phyloP scores from a whole-genome alignment of 1,139 yeast species.

The Zygoascus sp. region DNA sequence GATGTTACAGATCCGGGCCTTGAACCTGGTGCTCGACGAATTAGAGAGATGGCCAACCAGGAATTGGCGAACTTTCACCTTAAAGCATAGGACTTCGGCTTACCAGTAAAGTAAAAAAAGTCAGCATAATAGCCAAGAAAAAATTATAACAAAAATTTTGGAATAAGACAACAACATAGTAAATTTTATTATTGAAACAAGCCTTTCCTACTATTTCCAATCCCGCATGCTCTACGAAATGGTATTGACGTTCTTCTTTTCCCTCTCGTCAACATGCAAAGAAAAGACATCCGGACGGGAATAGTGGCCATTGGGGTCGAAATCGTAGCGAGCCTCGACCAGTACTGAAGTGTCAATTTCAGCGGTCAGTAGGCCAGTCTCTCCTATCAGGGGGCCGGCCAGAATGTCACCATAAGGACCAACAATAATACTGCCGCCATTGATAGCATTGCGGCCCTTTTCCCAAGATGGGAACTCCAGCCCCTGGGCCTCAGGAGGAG shows the following conservation, averaged over 20 bases:
- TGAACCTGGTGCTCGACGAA: conserved; percentile 6
- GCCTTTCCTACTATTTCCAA: too few species aligned
- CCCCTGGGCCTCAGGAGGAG: conserved; percentile 16
- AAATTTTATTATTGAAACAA: too few species aligned
- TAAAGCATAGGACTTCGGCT: not conserved
- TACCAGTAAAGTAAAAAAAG: too few species aligned
- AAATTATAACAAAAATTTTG: too few species aligned
- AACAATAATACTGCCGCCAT: conserved; percentile 40
- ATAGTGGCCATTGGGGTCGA: conserved; percentile 41
- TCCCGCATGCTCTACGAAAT: not conserved
- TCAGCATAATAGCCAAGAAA: too few species aligned
- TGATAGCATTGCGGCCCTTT: conserved; percentile 25
- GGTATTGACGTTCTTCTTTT: conserved; percentile 1
- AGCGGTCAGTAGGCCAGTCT: conserved; percentile 38
- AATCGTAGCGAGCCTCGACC: conserved; percentile 38
- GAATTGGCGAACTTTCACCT: conserved; percentile 4
- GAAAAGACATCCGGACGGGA: conserved; percentile 39
- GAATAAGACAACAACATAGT: too few species aligned
- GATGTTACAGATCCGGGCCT: conserved; percentile 6
- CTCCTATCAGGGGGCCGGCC: conserved; percentile 40
- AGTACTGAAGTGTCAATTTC: conserved; percentile 37
- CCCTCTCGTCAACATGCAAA: conserved; percentile 10
- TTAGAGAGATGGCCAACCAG: conserved; percentile 4
- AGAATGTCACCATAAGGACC: conserved; percentile 40
- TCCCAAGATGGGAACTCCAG: conserved; percentile 14